phyloP scores from a whole-genome alignment of 495 filamentous ascomycete genomes.

The Thermochaetoides thermophila region DNA sequence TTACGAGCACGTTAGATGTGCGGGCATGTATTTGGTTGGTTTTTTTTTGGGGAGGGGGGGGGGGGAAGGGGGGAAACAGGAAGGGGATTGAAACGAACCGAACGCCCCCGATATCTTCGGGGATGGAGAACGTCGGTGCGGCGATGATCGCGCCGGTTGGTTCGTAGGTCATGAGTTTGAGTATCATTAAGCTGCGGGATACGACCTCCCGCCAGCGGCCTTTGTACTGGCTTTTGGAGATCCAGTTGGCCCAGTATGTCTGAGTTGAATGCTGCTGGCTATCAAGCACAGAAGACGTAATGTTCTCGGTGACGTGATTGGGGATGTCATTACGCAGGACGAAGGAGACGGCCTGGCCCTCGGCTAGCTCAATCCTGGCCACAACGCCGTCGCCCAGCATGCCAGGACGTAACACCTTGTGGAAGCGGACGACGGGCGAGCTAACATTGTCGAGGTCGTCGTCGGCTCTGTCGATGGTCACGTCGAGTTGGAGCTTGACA shows the following conservation, averaged over 20 bases:
- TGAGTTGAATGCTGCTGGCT: slow-evolving; percentile 50
- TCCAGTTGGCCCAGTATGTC: slow-evolving; percentile 56
- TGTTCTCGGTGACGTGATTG: slow-evolving; percentile 35
- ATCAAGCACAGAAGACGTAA: slow-evolving; percentile 38
- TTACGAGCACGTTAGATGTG: too few relatives aligned
- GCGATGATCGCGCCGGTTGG: slow-evolving; percentile 36
- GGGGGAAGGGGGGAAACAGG: background rate
- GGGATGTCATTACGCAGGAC: slow-evolving; percentile 43
- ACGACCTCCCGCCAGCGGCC: slow-evolving; percentile 58
- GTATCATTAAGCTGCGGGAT: slow-evolving; percentile 48
- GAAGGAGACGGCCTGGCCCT: slow-evolving; percentile 54
- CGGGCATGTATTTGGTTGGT: too few relatives aligned
- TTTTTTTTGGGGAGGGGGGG: too few relatives aligned
- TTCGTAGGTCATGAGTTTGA: slow-evolving; percentile 57
- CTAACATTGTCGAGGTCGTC: slow-evolving; percentile 24
- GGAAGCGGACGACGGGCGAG: slow-evolving; percentile 35
- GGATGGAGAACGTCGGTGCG: slow-evolving; percentile 46
- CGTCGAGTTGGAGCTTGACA: slow-evolving; percentile 47
- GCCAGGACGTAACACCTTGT: slow-evolving; percentile 32
- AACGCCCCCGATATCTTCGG: slow-evolving; percentile 54
- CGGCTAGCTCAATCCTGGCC: slow-evolving; percentile 38
- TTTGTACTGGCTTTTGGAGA: slow-evolving; percentile 50
- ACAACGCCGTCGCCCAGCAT: slow-evolving; percentile 46
- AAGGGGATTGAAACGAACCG: slow-evolving; percentile 16
- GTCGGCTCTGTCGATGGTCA: slow-evolving; percentile 44